These are phyloP conservation scores for Aspergillus sp. DNA, from an alignment of 2,329 filamentous ascomycete genomes.

Conservation along the genomic window DNA sequence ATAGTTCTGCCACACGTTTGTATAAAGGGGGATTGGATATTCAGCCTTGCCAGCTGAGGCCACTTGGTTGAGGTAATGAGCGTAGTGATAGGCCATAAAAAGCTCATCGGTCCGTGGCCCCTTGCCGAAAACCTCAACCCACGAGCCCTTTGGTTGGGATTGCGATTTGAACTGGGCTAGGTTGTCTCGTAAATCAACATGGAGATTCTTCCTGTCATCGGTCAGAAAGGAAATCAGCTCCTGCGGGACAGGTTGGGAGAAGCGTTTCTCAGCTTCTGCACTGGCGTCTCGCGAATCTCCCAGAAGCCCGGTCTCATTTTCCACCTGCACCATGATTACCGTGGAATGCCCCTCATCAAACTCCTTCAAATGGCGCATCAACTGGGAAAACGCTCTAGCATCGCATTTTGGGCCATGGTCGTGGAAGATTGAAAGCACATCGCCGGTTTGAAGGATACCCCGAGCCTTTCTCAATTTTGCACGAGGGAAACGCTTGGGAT, in stretches of 20 bases:
- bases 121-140: conserved; percentile 44
- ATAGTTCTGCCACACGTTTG: conserved; percentile 51
- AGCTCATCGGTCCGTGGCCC: conserved; percentile 43
- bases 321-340: conserved; percentile 59
- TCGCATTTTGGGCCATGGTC: conserved; percentile 38
- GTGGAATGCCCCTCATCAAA: conserved; percentile 50
- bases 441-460: conserved; percentile 12
- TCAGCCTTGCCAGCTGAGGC: conserved; percentile 42
- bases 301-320: conserved; percentile 56
- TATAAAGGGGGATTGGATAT: conserved; percentile 47
- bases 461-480: conserved; percentile 19
- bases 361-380: conserved; percentile 44
- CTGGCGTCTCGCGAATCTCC: conserved; percentile 54
- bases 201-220: conserved; percentile 14
- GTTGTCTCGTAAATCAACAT: conserved; percentile 25
- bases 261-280: conserved; percentile 42
- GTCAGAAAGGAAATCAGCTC: conserved; percentile 35
- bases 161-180: conserved; percentile 26
- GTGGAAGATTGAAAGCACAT: conserved; percentile 41
- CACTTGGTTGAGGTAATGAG: conserved; percentile 43
- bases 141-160: conserved; percentile 25
- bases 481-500: conserved; percentile 13
- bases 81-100: conserved; percentile 51
- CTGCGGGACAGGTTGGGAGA: conserved; percentile 38
- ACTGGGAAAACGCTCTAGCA: conserved; percentile 38